Conservation (phyloP, 2,329 filamentous ascomycete genomes). For the Penicillium brevicompactum region DNA sequence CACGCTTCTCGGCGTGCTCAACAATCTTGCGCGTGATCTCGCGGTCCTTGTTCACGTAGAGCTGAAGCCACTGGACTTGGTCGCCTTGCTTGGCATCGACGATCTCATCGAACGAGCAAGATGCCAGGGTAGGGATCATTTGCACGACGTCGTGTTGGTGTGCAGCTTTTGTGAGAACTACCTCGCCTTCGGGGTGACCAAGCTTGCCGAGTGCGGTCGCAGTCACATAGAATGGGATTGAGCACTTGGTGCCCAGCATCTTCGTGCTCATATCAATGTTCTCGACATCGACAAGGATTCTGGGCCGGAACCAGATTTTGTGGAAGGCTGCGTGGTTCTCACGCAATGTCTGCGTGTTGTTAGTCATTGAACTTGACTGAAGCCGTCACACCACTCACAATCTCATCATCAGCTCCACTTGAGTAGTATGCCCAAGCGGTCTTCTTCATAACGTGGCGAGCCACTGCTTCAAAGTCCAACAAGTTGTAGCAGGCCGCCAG, state of each 20-base stretch:
- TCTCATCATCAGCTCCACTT: slow-evolving; percentile 86
- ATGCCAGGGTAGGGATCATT: slow-evolving; percentile 97
- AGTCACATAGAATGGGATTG: slow-evolving; percentile 93
- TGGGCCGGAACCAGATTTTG: slow-evolving; percentile 95
- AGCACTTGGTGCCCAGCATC: slow-evolving; percentile 85
- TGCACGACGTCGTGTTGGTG: slow-evolving; percentile 87
- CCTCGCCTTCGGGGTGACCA: slow-evolving; percentile 90
- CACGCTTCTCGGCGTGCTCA: slow-evolving; percentile 84
- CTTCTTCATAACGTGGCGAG: slow-evolving; percentile 89
- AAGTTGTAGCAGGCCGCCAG: slow-evolving; percentile 90
- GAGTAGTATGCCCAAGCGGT: slow-evolving; percentile 98
- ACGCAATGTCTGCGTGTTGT: slow-evolving; percentile 70
- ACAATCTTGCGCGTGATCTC: slow-evolving; percentile 88
- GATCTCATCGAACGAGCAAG: slow-evolving; percentile 97
- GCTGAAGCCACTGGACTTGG: slow-evolving; percentile 94
- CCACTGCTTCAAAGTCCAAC: slow-evolving; percentile 94
- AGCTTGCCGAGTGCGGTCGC: slow-evolving; percentile 95
- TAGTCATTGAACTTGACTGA: slow-evolving; percentile 6
- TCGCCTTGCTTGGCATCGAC: slow-evolving; percentile 77
- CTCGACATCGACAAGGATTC: slow-evolving; percentile 85
- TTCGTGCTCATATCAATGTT: slow-evolving; percentile 83
- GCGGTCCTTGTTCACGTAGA: slow-evolving; percentile 96
- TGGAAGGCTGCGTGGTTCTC: slow-evolving; percentile 97
- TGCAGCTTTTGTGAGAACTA: slow-evolving; percentile 82
- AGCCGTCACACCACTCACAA: slow-evolving; percentile 54